These are phyloP conservation scores for Ophiostoma sp. DNA, from an alignment of 2,329 filamentous ascomycete species.

Conservation along the genomic window DNA sequence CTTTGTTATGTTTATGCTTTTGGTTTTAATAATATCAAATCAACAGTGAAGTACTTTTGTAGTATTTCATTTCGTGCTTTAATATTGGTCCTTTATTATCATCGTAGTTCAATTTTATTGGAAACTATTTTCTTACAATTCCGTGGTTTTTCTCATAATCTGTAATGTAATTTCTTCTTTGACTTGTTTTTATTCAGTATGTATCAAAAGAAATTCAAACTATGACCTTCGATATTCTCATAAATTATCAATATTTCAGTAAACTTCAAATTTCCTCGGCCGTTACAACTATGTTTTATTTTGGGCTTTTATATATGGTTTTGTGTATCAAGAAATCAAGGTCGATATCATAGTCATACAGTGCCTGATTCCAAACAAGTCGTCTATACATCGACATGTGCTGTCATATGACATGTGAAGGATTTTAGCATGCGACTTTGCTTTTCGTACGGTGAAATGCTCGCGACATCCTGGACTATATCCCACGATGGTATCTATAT, in stretches of 20 bases:
- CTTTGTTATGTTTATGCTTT: not conserved
- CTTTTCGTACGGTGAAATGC: not conserved
- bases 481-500: not conserved
- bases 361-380: not conserved
- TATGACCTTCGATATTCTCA: too few relatives aligned
- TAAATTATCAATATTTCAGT: too few relatives aligned
- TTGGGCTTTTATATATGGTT: not conserved
- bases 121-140: too few relatives aligned
- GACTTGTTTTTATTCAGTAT: not conserved
- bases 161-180: not conserved
- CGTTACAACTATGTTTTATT: not conserved
- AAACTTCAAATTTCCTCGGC: not conserved
- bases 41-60: not conserved
- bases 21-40: too few relatives aligned
- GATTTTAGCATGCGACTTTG: not conserved
- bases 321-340: not conserved
- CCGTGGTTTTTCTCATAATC: too few relatives aligned
- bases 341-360: not conserved
- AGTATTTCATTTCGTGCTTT: not conserved
- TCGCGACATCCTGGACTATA: not conserved
- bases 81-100: not conserved
- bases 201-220: too few relatives aligned
- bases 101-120: too few relatives aligned
- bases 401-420: not conserved
- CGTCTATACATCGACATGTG: not conserved